phyloP scores from a whole-genome alignment of 1,284 basidiomycete species.

The Agroathelia rolfsii region DNA sequence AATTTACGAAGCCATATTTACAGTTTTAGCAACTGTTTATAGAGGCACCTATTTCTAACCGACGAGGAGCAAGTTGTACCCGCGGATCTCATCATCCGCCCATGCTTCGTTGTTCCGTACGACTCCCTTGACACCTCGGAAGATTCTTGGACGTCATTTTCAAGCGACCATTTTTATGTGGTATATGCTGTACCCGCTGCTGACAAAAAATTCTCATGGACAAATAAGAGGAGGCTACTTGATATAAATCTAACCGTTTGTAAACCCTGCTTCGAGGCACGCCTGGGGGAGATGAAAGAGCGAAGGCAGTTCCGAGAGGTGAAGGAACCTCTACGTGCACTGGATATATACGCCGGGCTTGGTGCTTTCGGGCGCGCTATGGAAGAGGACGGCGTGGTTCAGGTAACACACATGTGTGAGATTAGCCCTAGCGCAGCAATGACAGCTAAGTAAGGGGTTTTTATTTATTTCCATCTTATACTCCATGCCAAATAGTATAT shows the following conservation, averaged over 20 bases:
- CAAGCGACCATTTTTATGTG: conserved; percentile 48
- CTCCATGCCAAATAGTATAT: background rate
- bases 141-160: conserved; percentile 40
- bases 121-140: conserved; percentile 22
- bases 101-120: conserved; percentile 37
- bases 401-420: conserved; percentile 56
- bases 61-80: conserved; percentile 26
- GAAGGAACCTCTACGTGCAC: conserved; percentile 27
- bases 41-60: conserved; percentile 51
- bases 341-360: conserved; percentile 60
- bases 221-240: conserved; percentile 23
- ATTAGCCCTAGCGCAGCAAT: conserved; percentile 60
- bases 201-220: conserved; percentile 29
- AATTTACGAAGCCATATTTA: conserved; percentile 5
- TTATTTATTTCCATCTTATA: conserved; percentile 3
- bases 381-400: conserved; percentile 37
- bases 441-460: conserved; percentile 40
- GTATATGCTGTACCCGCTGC: conserved; percentile 36
- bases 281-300: conserved; percentile 20
- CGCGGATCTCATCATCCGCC: conserved; percentile 31
- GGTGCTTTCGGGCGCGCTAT: conserved; percentile 55
- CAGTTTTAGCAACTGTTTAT: conserved; percentile 5
- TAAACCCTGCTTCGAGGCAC: conserved; percentile 28
- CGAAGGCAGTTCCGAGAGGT: conserved; percentile 23
- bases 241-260: conserved; percentile 33